phyloP scores from a whole-genome alignment of 305 asterid genomes.

The Fraxinus velutina region DNA sequence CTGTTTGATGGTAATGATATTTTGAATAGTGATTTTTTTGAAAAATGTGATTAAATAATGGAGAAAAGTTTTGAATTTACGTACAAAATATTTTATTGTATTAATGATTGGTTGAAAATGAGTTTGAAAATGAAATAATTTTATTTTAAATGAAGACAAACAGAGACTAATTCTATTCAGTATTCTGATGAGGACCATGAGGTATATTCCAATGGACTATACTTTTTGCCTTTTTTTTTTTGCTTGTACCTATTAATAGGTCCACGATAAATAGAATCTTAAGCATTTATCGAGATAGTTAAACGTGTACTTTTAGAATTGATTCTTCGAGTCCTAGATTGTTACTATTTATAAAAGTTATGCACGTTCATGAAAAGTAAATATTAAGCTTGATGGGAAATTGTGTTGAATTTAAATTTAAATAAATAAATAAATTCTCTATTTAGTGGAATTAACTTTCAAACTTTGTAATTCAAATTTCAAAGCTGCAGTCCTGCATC shows the following conservation, averaged over 20 bases:
- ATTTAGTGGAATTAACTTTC: not conserved
- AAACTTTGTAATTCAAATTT: not conserved
- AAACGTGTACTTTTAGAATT: not conserved
- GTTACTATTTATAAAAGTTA: not conserved
- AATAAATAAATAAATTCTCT: not conserved
- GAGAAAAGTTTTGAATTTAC: too few species aligned
- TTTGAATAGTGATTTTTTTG: too few species aligned
- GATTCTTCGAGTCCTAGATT: not conserved
- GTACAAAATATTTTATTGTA: too few species aligned
- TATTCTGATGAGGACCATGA: not conserved
- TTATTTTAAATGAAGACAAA: too few species aligned
- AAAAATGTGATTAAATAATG: too few species aligned
- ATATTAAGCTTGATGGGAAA: not conserved
- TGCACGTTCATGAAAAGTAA: not conserved
- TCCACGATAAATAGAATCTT: not conserved
- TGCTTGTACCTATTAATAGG: not conserved
- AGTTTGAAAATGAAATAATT: too few species aligned
- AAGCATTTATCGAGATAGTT: not conserved
- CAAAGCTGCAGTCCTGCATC: not conserved
- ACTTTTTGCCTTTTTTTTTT: not conserved
- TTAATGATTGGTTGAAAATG: not conserved
- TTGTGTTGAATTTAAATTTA: not conserved
- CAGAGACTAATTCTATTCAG: not conserved
- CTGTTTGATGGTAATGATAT: not conserved
- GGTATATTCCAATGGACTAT: not conserved